Base-by-base conservation (phyloP, 768 basidiomycete genomes). In the Tricholoma sp. region DNA sequence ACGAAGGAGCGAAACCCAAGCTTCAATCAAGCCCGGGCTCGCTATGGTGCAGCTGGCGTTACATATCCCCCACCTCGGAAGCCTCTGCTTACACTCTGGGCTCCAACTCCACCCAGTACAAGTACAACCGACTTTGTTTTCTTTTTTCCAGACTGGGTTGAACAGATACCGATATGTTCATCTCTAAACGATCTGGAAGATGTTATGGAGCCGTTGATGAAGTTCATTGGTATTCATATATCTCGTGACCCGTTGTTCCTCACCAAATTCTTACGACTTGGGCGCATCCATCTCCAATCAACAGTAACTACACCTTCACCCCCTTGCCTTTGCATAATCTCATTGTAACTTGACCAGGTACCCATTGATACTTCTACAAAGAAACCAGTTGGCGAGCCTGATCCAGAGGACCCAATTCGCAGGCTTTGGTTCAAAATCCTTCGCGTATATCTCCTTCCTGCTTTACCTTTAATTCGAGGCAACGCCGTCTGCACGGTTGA, bases 401-500 rank as follows among this genome's bases (percentile, higher is more conserved):
- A 87, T 58, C 74, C 78, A 0, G 75, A 77, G 10, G 68, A 88
- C 67, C 86, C 88, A 27, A 74, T 85, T 34, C 80, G 84, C n/a
- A 55, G 71, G n/a, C 88, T 92, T 62, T 99, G 96, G 97, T 83
- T 87, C 69, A 84, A 81, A 65, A 77, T 94, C 54, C 68, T 93
- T 56, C 87, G 95, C 4, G 67, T 81, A 18, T 89, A 91, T 67
- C 78, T 98, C 37, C 80, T 99, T 1, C 96, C 97, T 2, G 87
- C 92, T 2, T 76, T 98, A 12, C 85, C 94, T 47, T 80, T 96
- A 49, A 87, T 93, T 57, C 82, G 85, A 29, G 86, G 88, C 35
- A 94, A 94, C 65, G 88, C 93, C 6, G 88, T 93, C 21, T 91
- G 88, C 69, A 90, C 92, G 24, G 87, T 89, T 46, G 95, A 98